Base-by-base conservation (phyloP, 768 basidiomycete species). In the Xerocomellus chrysenteron region DNA sequence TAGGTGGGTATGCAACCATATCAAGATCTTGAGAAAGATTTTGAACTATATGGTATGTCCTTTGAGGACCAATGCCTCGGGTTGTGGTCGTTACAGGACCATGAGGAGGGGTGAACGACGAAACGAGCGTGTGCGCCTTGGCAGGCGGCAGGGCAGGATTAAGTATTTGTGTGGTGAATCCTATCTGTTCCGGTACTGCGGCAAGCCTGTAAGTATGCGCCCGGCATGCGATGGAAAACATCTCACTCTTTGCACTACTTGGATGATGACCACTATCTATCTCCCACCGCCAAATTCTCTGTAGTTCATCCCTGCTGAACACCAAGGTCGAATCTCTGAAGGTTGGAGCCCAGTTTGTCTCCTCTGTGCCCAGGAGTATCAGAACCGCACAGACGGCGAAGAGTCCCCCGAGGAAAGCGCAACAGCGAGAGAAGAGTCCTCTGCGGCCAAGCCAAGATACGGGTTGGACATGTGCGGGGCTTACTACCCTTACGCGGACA, bases 201-300 rank as follows among this genome's bases (percentile, higher is more conserved):
- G 19, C 44, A 52, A 46, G 9, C 21, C 21, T 21, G 10, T 41
- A 35, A 33, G 51, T 21, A 35, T n/a, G 36, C 8, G 46, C 50
- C 57, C 39, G 37, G 45, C 51, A 73, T 21, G 39, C 3, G 30
- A 58, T 10, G 10, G 5, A 26, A 35, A 14, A 47, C 35, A 44
- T 76, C 90, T 68, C 72, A 90, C 91, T 82, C 48, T 80, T 78
- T 49, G 82, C 78, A 47, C 75, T 76, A 68, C 88, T 90, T 24
- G 94, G 94, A 74, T 88, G 90, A 74, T 95, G 93, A 7, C 94
- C 94, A 61, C 90, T 89, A 41, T 85, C 81, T 54, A 97, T 80
- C 76, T 96, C 94, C 94, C 94, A 97, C 58, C 84, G 81, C 94
- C 94, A 97, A 68, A 98, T 88, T 68, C 83, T 80, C 69, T 88